A percentile compares a stretch with the other conserved stretches of the same genome.
Conservation (phyloP, 2,329 filamentous ascomycete genomes). For the Ophiostoma australiae region DNA sequence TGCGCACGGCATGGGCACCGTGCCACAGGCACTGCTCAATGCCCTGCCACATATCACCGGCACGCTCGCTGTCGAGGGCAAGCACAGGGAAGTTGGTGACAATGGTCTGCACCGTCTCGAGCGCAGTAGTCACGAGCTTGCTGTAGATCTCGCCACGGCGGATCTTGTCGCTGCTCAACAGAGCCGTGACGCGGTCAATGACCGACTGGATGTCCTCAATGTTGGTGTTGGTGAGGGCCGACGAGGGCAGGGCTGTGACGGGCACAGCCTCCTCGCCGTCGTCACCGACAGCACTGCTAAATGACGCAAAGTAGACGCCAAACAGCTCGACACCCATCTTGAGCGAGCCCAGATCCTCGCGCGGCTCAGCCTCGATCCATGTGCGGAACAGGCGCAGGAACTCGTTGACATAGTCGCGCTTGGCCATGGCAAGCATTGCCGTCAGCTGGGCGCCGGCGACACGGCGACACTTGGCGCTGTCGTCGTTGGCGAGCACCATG, state of each 20-base stretch:
- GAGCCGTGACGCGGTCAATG: constrained; percentile 48
- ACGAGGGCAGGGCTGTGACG: constrained; percentile 13
- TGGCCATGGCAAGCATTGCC: constrained; percentile 72
- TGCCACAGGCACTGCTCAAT: constrained; percentile 67
- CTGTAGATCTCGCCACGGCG: constrained; percentile 48
- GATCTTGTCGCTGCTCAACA: constrained; percentile 48
- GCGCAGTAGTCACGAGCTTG: constrained; percentile 65
- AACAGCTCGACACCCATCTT: constrained; percentile 66
- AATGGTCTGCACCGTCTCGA: constrained; percentile 65
- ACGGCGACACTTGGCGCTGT: constrained; percentile 76
- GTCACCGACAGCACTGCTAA: constrained; percentile 28
- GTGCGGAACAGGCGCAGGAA: constrained; percentile 66
- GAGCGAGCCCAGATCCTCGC: constrained; percentile 59
- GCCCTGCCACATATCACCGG: constrained; percentile 64
- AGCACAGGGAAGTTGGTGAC: constrained; percentile 65
- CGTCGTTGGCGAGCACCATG: constrained; percentile 81
- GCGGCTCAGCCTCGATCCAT: constrained; percentile 57
- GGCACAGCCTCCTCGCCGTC: constrained; percentile 1
- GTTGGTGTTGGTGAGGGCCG: constrained; percentile 45
- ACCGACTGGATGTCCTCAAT: constrained; percentile 64
- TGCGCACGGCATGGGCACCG: constrained; percentile 67
- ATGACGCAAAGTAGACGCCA: constrained; percentile 72
- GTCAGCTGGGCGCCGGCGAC: constrained; percentile 76
- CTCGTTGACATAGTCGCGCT: constrained; percentile 63
- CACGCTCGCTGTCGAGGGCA: constrained; percentile 41